Evolutionary conservation across 2,329 filamentous ascomycete species (phyloP).

Genomic region (Fusarium duplospermum): DNA sequence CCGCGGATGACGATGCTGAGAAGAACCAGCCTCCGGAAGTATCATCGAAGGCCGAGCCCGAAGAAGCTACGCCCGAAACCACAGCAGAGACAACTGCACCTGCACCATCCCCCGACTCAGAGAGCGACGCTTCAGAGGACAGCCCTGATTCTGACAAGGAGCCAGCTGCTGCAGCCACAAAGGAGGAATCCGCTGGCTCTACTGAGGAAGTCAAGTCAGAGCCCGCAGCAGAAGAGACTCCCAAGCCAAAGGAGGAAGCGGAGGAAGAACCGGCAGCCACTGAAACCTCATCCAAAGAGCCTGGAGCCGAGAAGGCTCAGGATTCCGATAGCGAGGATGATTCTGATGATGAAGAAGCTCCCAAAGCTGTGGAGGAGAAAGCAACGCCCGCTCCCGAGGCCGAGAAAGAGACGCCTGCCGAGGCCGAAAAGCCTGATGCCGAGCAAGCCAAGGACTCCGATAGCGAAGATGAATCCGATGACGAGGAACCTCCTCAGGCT

Average conservation of each 20-base stretch:
- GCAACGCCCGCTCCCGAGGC: neutral
- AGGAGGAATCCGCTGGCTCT: constrained; percentile 1
- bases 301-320: constrained; percentile 4
- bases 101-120: neutral
- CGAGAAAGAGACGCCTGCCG: neutral
- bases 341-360: neutral
- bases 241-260: neutral
- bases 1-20: neutral
- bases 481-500: neutral
- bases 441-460: neutral
- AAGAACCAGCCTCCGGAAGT: constrained; percentile 12
- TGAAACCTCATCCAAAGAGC: constrained; percentile 5
- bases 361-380: neutral
- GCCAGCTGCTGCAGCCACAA: neutral
- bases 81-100: constrained; percentile 5
- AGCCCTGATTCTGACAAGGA: constrained; percentile 8
- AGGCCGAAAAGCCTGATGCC: neutral
- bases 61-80: constrained; percentile 2
- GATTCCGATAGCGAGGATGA: constrained; percentile 7
- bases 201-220: neutral
- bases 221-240: neutral
- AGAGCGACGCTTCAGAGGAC: neutral
- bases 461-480: neutral
- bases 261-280: constrained; percentile 13
- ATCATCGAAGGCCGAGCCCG: constrained; percentile 6